Evolutionary conservation across 164 flowering plant genomes (phyloP), one percentile per base, ranked within the genome.

Genomic region (Stephania japonica): DNA sequence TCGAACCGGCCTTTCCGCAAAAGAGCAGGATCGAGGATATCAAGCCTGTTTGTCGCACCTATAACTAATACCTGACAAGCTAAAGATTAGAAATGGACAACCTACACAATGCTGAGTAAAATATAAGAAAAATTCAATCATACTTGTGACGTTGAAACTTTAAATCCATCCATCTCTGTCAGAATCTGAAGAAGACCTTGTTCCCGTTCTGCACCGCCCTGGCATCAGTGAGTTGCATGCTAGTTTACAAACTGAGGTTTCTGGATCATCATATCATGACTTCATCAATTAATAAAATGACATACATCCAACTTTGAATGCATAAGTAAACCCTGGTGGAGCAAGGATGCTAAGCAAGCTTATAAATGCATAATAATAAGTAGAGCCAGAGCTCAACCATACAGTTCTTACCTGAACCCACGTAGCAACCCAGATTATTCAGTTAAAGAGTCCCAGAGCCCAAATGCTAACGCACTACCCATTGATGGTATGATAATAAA

Each of bases 141-240:
- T 65, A 91, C 99, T 88, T 95, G 96, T 75, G 93, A 80, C 66
- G 98, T 89, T 79, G 90, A 86, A 76, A 85, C 96, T 83, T 88
- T 93, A 77, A 95, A 95, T 62, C 99, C 99, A 87, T 95, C 99
- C 98, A 95, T 83, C 83, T 95, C 99, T 18, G 98, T 95, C 68
- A 95, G 80, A 73, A 95, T 93, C 83, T 95, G 99, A 82, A 95
- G 97, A 70, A 95, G 80, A 24, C 99, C 98, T 82, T 91, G 98
- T 77, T 95, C 99, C 78, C 99, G 88, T 82, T 95, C 99, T 53
- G 99, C 98, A 72, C 99, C 99, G 78, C 99, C 99, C 98, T 94
- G 75, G 49, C 74, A 68, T 53, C 73, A 77, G 43, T 62, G 42
- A 74, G 63, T 47, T 18, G 72, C 61, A 73, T 62, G 73, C 50